phyloP scores from a whole-genome alignment of 352 stramenopile species.

The Phytophthora idaei region DNA sequence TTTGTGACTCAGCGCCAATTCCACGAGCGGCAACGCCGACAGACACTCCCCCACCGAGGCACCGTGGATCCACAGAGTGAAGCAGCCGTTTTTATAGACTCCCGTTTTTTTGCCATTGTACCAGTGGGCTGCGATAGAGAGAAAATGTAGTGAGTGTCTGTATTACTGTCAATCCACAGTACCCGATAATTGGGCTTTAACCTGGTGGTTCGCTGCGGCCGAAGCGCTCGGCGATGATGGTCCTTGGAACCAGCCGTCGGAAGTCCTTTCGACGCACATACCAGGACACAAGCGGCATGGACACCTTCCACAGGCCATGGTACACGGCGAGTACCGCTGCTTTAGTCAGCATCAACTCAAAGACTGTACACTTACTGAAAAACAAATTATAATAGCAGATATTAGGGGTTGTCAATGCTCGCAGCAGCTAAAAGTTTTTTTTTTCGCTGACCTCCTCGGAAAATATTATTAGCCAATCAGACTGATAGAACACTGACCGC shows the following conservation, averaged over 20 bases:
- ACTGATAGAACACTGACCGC: no score
- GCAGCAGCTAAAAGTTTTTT: no score
- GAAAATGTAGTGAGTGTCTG: not conserved
- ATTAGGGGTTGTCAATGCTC: no score
- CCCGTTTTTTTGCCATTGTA: not conserved
- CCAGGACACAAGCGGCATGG: constrained; percentile 59
- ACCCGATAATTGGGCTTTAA: constrained; percentile 12
- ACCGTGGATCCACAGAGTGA: constrained; percentile 78
- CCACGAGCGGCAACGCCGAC: constrained; percentile 66
- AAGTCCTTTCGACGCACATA: constrained; percentile 62
- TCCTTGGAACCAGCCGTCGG: constrained; percentile 35
- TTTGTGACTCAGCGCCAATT: constrained; percentile 43
- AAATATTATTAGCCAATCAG: no score
- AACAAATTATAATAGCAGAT: no score
- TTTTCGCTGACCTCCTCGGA: no score
- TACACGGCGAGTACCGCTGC: constrained; percentile 43
- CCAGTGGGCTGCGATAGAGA: constrained; percentile 24
- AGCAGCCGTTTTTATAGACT: constrained; percentile 1
- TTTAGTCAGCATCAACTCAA: not conserved
- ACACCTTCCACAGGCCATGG: constrained; percentile 52
- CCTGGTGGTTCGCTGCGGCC: constrained; percentile 44
- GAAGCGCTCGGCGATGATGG: constrained; percentile 59
- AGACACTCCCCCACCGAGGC: constrained; percentile 79
- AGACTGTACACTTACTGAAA: no score
- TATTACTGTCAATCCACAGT: constrained; percentile 1